phyloP scores from a whole-genome alignment of 495 filamentous ascomycete genomes.

The Talaromyces trachyspermus region DNA sequence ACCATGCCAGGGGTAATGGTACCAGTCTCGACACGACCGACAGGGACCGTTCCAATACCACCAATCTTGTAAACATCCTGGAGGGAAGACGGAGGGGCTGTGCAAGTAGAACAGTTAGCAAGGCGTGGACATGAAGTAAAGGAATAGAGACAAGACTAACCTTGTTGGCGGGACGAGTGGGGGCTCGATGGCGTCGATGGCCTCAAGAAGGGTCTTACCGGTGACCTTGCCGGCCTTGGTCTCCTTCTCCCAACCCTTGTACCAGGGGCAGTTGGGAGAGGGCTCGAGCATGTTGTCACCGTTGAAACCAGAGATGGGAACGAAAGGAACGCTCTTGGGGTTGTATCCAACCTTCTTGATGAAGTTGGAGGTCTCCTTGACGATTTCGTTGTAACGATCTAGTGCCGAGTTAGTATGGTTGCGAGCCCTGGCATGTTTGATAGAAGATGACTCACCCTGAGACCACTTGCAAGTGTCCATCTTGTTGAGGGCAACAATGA shows the following conservation, averaged over 20 bases:
- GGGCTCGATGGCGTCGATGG: conserved; percentile 93
- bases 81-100: conserved; percentile 94
- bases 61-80: conserved; percentile 99
- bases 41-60: conserved; percentile 98
- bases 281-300: conserved; percentile 98
- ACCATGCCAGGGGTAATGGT: conserved; percentile 96
- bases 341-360: conserved; percentile 99
- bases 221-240: conserved; percentile 80
- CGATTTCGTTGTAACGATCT: conserved; percentile 90
- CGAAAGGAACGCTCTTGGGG: conserved; percentile 96
- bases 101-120: conserved; percentile 56
- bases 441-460: conserved; percentile 40
- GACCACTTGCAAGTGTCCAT: conserved; percentile 99
- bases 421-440: neutral
- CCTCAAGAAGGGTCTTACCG: conserved; percentile 98
- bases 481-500: conserved; percentile 99
- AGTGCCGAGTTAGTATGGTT: neutral
- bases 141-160: neutral
- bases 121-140: neutral
- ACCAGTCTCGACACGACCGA: conserved; percentile 99
- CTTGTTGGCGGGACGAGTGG: conserved; percentile 72
- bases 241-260: conserved; percentile 99
- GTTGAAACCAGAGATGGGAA: conserved; percentile 99
- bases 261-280: conserved; percentile 97
- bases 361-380: conserved; percentile 99